A percentile compares a stretch with the other conserved stretches of the same genome.
Evolutionary conservation across 176 grass and related monocot genomes (phyloP).

Genomic region (Tillandsia leiboldiana): DNA sequence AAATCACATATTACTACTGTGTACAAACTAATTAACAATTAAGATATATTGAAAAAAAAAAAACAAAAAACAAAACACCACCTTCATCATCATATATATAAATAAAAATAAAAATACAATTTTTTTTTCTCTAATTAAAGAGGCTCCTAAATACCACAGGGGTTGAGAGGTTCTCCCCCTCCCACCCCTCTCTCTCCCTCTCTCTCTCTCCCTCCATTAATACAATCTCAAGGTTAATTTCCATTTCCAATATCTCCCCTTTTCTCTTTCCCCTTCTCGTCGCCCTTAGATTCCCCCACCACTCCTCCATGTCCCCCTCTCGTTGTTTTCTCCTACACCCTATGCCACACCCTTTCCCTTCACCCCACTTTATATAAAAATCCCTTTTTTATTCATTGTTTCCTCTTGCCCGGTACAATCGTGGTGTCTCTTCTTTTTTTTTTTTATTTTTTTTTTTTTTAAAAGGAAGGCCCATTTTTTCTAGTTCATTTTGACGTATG

Average conservation of each 20-base stretch:
- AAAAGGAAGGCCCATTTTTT: background rate
- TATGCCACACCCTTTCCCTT: slow-evolving; percentile 2
- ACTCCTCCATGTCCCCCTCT: slow-evolving; percentile 6
- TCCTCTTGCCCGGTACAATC: slow-evolving; percentile 19
- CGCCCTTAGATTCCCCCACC: slow-evolving; percentile 5
- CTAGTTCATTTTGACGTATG: background rate
- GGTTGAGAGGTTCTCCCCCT: slow-evolving; percentile 1
- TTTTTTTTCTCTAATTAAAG: slow-evolving; percentile 11
- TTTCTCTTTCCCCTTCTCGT: slow-evolving; percentile 13
- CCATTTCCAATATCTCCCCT: background rate
- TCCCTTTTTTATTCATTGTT: slow-evolving; percentile 15
- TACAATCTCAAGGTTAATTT: background rate
- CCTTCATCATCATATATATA: no score
- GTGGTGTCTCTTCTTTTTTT: background rate
- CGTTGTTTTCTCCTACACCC: slow-evolving; percentile 6
- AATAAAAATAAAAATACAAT: slow-evolving; percentile 10
- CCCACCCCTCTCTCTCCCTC: background rate
- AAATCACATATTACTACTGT: no score
- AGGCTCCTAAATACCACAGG: slow-evolving; percentile 30
- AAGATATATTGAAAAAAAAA: no score
- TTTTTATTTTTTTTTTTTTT: background rate
- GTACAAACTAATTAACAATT: no score
- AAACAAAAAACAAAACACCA: no score
- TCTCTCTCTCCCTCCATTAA: background rate
- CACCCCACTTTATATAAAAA: slow-evolving; percentile 16